phyloP scores from a whole-genome alignment of 371 early-diverging fungal species.

The Amoeboradix gromovi region DNA sequence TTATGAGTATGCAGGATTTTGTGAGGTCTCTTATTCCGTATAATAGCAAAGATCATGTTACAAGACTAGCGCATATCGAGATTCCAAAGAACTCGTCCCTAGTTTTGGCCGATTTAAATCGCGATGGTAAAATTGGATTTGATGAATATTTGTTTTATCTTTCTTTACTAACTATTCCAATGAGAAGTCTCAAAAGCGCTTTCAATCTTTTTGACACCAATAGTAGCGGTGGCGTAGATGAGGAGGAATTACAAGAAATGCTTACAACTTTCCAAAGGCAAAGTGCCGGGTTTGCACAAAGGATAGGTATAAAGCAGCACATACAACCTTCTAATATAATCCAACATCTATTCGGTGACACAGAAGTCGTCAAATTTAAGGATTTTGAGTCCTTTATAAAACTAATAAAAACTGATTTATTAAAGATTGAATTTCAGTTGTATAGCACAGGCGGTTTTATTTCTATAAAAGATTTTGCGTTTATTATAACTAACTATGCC shows the following conservation, averaged over 20 bases:
- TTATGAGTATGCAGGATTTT: slow-evolving; percentile 13
- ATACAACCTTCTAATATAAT: not conserved
- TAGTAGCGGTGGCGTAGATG: not conserved
- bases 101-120: slow-evolving; percentile 10
- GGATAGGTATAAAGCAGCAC: not conserved
- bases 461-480: not conserved
- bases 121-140: slow-evolving; percentile 12
- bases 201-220: not conserved
- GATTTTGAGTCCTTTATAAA: not conserved
- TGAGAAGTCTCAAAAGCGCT: not conserved
- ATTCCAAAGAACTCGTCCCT: not conserved
- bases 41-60: slow-evolving; percentile 3
- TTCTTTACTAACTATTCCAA: slow-evolving; percentile 5
- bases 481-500: not conserved
- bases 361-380: not conserved
- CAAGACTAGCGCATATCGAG: not conserved
- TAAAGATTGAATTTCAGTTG: not conserved
- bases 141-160: slow-evolving; percentile 11
- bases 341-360: not conserved
- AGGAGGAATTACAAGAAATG: not conserved
- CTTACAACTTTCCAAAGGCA: not conserved
- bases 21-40: slow-evolving; percentile 10
- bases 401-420: not conserved
- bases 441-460: not conserved
- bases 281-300: not conserved